Evolutionary conservation across 306 rosid genomes (phyloP), one percentile per base, ranked within the genome.

Genomic region (Rosa multiflora): DNA sequence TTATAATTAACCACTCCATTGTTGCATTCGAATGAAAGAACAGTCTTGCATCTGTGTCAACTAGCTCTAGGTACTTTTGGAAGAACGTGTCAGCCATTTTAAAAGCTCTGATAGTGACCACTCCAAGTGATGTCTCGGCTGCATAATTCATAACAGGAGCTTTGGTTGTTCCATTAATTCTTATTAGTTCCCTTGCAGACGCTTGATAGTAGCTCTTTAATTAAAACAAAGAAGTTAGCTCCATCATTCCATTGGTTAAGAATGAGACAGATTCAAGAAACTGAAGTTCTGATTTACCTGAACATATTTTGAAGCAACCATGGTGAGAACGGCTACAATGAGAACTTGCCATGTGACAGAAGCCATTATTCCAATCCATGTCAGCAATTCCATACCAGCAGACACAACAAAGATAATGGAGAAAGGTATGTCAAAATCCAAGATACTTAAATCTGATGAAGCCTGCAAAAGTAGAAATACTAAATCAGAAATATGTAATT

Each of bases 161-260:
- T 84, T 94, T 94, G 47, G 97, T 88, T 62, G 92, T 92, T 85
- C 98, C 97, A 81, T 92, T 94, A 72, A 94, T 92, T 78, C 97
- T 84, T 69, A 89, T 84, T 70, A 92, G 79, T 81, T 94, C 97
- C 74, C 91, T 88, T 5, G 92, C 89, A 23, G 94, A 79, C 72
- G 97, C 90, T 87, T 75, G 91, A 88, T 94, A 92, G 55, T 92
- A 94, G 5, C 73, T 83, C 98, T 91, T 79, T 23, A 7, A 48
- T 68, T 6, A 32, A 70, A 43, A 4, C 13, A 40, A 68, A 14
- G 39, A 61, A 11, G 8, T n/a, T 48, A 75, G 70, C 40, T 77
- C 74, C 23, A 44, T 63, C 14, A 39, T 37, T 59, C 51, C 2
- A 6, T 58, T 44, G 49, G 21, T 48, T 14, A 43, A 71, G 79